Evolutionary conservation across 177 flowering plant genomes (phyloP), one percentile per base, ranked within the genome.

Genomic region (Vitis hybrid): DNA sequence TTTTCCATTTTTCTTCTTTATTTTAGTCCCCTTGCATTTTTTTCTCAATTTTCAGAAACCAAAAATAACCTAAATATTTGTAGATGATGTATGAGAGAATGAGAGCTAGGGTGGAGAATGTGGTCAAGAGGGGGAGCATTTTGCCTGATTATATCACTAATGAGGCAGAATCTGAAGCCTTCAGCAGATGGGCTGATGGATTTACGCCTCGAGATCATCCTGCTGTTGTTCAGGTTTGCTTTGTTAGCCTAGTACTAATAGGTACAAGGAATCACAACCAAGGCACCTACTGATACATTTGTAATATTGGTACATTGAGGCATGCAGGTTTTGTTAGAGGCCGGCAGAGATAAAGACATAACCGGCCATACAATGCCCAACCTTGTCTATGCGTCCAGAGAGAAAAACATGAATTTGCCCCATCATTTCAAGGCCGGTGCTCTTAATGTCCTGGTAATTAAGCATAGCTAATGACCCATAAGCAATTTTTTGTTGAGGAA

Each of bases 361-460:
- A 65, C 11, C 34, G 68, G 57, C 17, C 56, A 23, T 0, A 3
- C 15, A 6, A 50, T 65, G 68, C 45, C 45, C 45, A 34, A 34
- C 8, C 45, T 34, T 34, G 45, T 34, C 7, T 34, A 34, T 34
- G 45, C 48, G 5, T 65, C 68, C 17, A 65, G 68, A 9, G 14
- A 51, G 34, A 65, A 65, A 15, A 65, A 34, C 56, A 21, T 4
- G 18, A 65, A 3, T 34, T 51, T 56, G 7, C 57, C 56, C 2
- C 68, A 65, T 10, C 32, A 21, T 51, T 65, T 65, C 34, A 65
- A 65, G 57, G 68, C 68, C 19, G 68, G 68, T 4, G 68, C 68
- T 34, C 68, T 65, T 34, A 34, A 34, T 34, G 45, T 34, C 45
- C 45, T 34, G 45, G 45, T 34, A 26, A 26, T 26, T 26, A 0